Evolutionary conservation across 305 asterid genomes (phyloP), one percentile per base, ranked within the genome.

Genomic region (Solanum hybrid): DNA sequence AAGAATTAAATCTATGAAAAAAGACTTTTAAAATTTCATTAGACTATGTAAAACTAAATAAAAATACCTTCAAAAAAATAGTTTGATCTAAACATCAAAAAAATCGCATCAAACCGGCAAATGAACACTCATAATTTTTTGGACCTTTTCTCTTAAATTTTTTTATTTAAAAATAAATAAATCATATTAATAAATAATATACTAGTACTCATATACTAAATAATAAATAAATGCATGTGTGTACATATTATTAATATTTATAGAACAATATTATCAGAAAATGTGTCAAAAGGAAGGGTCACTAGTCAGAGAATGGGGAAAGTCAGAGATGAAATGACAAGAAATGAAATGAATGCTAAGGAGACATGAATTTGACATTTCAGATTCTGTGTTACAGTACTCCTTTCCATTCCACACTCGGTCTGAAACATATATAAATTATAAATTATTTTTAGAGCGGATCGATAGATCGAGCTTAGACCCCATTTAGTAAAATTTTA

Each of bases 361-460:
- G 79, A 89, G 89, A 89, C 91, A 89, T 89, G 89, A 86, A 74
- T 73, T 89, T 89, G 91, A 89, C 91, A 89, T 89, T 86, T 89
- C 89, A 86, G 89, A 89, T 89, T 84, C 91, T 37, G 7, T 82
- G 14, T n/a, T n/a, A 57, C 87, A 29, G 11, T 74, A 73, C 35
- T 16, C 16, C 20, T 84, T 51, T 46, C 74, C 31, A 39, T 81
- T 80, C 67, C 86, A 12, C 35, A 22, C 74, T 67, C 3, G 13
- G 0, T 67, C 29, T 4, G 14, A 67, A 67, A 67, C 29, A 67
- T n/a, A 67, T 67, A n/a, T n/a, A 67, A 67, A 67, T 67, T 67
- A n/a, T 1, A 57, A 18, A 0, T 20, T 57, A 7, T 16, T 18
- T 61, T 61, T 7, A 20, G 11, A 61, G 5, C 2, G 12, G 0